Evolutionary conservation across 2,329 filamentous ascomycete genomes (phyloP).

Genomic region (Chrysoporthe austroafricana): DNA sequence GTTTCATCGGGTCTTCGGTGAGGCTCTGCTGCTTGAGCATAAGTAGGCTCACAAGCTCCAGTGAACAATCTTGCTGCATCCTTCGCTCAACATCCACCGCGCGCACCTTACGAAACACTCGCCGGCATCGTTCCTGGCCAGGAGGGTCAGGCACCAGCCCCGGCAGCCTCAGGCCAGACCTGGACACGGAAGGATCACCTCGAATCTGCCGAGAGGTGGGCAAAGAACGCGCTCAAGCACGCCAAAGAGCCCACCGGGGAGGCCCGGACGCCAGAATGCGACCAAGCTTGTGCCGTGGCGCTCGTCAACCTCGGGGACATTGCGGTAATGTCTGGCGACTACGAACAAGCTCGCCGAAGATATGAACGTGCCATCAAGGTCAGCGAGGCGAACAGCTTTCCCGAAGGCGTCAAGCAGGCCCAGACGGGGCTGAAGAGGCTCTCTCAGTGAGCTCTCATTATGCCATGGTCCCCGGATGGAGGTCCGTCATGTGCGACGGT

Average conservation of each 20-base stretch:
- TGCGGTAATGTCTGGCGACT: constrained; percentile 72
- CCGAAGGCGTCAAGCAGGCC: constrained; percentile 56
- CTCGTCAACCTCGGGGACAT: constrained; percentile 88
- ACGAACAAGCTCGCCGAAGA: constrained; percentile 65
- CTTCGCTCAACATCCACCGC: constrained; percentile 68
- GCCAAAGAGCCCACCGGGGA: constrained; percentile 68
- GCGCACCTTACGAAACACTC: constrained; percentile 39
- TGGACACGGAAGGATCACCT: constrained; percentile 65
- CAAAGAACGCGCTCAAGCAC: constrained; percentile 72
- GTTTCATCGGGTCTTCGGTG: background rate
- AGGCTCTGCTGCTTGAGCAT: background rate
- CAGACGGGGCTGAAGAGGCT: constrained; percentile 49
- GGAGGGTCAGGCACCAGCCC: constrained; percentile 5
- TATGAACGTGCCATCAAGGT: constrained; percentile 72
- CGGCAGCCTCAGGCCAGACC: constrained; percentile 29
- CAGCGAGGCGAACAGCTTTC: constrained; percentile 57
- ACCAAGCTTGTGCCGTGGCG: constrained; percentile 79
- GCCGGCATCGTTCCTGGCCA: constrained; percentile 29
- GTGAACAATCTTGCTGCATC: constrained; percentile 82
- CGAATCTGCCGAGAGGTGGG: constrained; percentile 76
- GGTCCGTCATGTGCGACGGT: background rate
- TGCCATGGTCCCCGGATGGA: background rate
- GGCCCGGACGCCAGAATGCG: constrained; percentile 76
- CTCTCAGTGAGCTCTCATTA: constrained; percentile 11
- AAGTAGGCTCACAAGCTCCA: constrained; percentile 36